Base-by-base conservation (phyloP, 2,329 filamentous ascomycete genomes). In the Trichoderma sp. region DNA sequence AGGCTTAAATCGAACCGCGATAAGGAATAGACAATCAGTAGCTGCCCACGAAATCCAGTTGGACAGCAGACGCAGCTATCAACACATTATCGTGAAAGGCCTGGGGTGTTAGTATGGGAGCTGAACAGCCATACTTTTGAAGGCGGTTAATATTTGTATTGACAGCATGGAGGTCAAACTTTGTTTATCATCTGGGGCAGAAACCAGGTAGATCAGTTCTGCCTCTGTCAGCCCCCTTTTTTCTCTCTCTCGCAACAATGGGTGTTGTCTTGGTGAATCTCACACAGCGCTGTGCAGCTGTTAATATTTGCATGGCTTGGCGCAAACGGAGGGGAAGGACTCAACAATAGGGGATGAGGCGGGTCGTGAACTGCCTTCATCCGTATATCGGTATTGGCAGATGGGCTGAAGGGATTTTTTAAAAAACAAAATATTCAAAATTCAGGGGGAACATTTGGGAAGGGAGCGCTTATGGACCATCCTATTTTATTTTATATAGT, bases 251-350 rank as follows among this genome's bases (percentile, higher is more conserved):
- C 30, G 12, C 68, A 58, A 71, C 57, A 53, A 39, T 36, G n/a
- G 66, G 57, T 53, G 39, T 62, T 32, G 56, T 62, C 43, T 70
- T 53, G 66, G 66, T 62, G 66, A 26, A 64, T 15, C 28, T 51
- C 21, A 64, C 39, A 30, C 68, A 57, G 47, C 51, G 68, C 60
- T 64, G 26, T 60, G 36, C 60, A 43, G 61, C 66, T 68, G 43
- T 72, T 74, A 70, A 65, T 71, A 65, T 79, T 70, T 70, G 78
- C 78, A 79, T 79, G 74, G 75, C 65, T 76, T 73, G 78, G 78
- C 77, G 77, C 71, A 79, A 74, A 73, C 58, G 72, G 74, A 74
- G 74, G 74, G 75, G 74, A 43, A 74, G 75, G 74, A 43, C 65
- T 72, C 57, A 43, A 60, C 43, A 36, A 72, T n/a, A 60, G 43